Conservation (phyloP, 148 eudicot genomes). For the Rhododendron williamsianum region DNA sequence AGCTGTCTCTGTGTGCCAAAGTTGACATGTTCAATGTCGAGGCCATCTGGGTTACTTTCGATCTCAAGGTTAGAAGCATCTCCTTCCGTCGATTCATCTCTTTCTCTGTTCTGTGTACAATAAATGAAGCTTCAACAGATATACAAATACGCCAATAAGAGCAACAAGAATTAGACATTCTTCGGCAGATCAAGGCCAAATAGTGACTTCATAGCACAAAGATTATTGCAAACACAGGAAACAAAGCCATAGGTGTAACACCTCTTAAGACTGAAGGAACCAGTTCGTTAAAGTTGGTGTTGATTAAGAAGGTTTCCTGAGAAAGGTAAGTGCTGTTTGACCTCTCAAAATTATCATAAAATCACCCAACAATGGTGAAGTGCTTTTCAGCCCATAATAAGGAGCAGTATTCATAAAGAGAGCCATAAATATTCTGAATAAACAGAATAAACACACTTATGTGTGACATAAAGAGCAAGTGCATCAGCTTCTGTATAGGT, state of each 20-base stretch:
- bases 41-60: slow-evolving; percentile 84
- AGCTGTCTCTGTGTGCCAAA: slow-evolving; percentile 76
- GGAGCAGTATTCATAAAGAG: neutral
- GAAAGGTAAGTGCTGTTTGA: neutral
- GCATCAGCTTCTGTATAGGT: too few species aligned
- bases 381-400: neutral
- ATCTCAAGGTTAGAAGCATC: slow-evolving; percentile 67
- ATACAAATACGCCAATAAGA: neutral
- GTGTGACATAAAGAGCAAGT: neutral
- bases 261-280: neutral
- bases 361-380: neutral
- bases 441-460: neutral
- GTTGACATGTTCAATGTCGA: slow-evolving; percentile 83
- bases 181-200: slow-evolving; percentile 15
- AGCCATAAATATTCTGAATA: neutral
- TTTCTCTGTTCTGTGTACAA: slow-evolving; percentile 59
- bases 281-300: neutral
- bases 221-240: neutral
- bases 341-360: neutral
- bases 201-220: slow-evolving; percentile 2
- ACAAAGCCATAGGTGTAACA: neutral
- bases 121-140: slow-evolving; percentile 9
- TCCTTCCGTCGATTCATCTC: slow-evolving; percentile 77
- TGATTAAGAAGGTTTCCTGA: neutral
- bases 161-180: neutral